Percentiles rank a stretch among this genome's conserved stretches.
phyloP scores from a whole-genome alignment of 2,329 filamentous ascomycete species.

The Tolypocladium inflatum region DNA sequence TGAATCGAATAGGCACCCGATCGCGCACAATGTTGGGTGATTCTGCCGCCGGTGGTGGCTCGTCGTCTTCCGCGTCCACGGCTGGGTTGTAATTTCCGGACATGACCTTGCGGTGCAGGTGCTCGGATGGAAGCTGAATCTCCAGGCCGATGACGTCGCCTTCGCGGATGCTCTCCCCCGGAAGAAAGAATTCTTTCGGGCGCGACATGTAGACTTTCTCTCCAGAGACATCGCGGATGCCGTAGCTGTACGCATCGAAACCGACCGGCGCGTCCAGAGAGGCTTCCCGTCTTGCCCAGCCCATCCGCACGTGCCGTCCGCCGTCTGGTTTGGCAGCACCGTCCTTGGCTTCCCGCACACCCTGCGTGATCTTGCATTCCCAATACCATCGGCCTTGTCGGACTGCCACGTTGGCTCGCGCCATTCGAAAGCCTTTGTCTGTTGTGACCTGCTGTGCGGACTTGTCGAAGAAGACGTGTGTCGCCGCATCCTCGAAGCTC shows the following conservation, averaged over 20 bases:
- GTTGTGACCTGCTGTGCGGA: constrained; percentile 73
- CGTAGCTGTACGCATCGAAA: constrained; percentile 90
- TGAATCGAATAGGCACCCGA: constrained; percentile 89
- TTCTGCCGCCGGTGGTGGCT: constrained; percentile 42
- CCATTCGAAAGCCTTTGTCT: constrained; percentile 86
- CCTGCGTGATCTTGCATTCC: constrained; percentile 82
- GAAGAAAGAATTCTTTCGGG: constrained; percentile 79
- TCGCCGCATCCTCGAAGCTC: constrained; percentile 85
- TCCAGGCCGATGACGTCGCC: constrained; percentile 93
- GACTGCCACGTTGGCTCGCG: constrained; percentile 80
- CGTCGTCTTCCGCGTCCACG: constrained; percentile 58
- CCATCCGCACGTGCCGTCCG: constrained; percentile 66
- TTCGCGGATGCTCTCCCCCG: constrained; percentile 70
- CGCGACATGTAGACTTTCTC: constrained; percentile 91
- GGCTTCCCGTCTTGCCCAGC: constrained; percentile 75
- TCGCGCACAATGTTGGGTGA: constrained; percentile 83
- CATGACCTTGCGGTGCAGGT: constrained; percentile 80
- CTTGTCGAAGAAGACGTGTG: constrained; percentile 73
- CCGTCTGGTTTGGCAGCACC: constrained; percentile 35
- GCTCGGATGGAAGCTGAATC: constrained; percentile 79
- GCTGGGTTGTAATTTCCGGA: constrained; percentile 81
- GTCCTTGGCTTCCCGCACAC: constrained; percentile 40
- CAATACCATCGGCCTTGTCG: constrained; percentile 89
- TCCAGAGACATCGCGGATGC: constrained; percentile 77
- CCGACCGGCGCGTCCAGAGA: constrained; percentile 76